Evolutionary conservation across 192 early-diverging fungal genomes (phyloP).

Genomic region (Entomortierella chlamydospora): DNA sequence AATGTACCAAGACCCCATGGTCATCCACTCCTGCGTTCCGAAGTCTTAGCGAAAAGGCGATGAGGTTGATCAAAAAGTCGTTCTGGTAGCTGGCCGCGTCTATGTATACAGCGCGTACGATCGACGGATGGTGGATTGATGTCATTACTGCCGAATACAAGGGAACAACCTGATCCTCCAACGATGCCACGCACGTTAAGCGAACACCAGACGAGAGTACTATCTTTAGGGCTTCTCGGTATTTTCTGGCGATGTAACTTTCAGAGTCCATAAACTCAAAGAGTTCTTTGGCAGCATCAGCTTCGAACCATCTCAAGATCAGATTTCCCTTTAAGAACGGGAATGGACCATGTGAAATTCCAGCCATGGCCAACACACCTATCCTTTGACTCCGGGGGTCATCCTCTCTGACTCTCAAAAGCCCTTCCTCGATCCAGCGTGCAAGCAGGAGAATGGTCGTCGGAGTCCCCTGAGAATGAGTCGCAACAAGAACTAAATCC

Average conservation of each 20-base stretch:
- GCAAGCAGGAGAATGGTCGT: conserved; percentile 84
- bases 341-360: conserved; percentile 91
- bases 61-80: conserved; percentile 88
- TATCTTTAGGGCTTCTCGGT: conserved; percentile 72
- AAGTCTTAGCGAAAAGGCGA: conserved; percentile 87
- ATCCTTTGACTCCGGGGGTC: conserved; percentile 76
- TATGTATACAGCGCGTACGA: conserved; percentile 92
- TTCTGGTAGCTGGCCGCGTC: conserved; percentile 82
- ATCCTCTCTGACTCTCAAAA: conserved; percentile 58
- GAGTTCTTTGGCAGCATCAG: conserved; percentile 89
- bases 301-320: conserved; percentile 89
- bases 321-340: conserved; percentile 82
- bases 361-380: conserved; percentile 90
- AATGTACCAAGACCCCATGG: conserved; percentile 85
- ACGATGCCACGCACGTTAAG: conserved; percentile 81
- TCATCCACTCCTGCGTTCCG: conserved; percentile 91
- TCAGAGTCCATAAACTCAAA: conserved; percentile 93
- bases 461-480: conserved; percentile 95
- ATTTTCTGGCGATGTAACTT: conserved; percentile 75
- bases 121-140: conserved; percentile 77
- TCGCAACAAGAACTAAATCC: conserved; percentile 88
- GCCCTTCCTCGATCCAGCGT: conserved; percentile 68
- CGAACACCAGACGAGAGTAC: conserved; percentile 79
- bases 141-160: conserved; percentile 82
- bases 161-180: conserved; percentile 98